These are phyloP conservation scores for Panellus pusillus DNA, from an alignment of 768 basidiomycete species.

Conservation along the genomic window DNA sequence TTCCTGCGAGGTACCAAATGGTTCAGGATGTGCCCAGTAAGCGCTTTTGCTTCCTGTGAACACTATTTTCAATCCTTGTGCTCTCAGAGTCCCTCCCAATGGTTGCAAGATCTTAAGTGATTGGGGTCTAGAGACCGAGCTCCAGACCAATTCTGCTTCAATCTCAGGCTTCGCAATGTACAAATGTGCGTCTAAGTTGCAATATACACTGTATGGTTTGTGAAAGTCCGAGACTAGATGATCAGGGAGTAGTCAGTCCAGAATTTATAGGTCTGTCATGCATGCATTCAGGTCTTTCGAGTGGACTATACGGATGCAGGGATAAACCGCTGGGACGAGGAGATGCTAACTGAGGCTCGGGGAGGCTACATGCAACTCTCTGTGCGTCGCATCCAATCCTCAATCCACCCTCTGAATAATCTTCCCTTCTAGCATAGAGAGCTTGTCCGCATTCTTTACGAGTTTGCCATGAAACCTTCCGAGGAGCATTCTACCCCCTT, in stretches of 20 bases:
- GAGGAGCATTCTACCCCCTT: not conserved
- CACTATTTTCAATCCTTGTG: not conserved
- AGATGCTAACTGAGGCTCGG: constrained; percentile 9
- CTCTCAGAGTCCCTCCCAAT: constrained; percentile 10
- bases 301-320: not conserved
- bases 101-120: constrained; percentile 15
- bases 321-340: constrained; percentile 3
- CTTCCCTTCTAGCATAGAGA: constrained; percentile 2
- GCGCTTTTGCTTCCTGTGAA: not conserved
- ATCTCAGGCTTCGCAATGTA: constrained; percentile 2
- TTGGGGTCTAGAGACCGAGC: constrained; percentile 10
- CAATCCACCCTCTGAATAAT: not conserved
- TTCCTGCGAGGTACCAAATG: not conserved
- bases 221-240: not conserved
- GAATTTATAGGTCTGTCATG: not conserved
- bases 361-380: constrained; percentile 7
- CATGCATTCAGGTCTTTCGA: not conserved
- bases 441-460: constrained; percentile 6
- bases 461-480: not conserved
- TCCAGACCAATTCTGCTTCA: not conserved
- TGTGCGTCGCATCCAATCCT: not conserved
- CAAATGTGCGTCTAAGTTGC: constrained; percentile 1
- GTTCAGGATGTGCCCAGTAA: not conserved
- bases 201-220: not conserved
- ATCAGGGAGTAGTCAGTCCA: not conserved